These are phyloP conservation scores for Phytopythium delawarense DNA, from an alignment of 352 stramenopile genomes.

Conservation along the genomic window DNA sequence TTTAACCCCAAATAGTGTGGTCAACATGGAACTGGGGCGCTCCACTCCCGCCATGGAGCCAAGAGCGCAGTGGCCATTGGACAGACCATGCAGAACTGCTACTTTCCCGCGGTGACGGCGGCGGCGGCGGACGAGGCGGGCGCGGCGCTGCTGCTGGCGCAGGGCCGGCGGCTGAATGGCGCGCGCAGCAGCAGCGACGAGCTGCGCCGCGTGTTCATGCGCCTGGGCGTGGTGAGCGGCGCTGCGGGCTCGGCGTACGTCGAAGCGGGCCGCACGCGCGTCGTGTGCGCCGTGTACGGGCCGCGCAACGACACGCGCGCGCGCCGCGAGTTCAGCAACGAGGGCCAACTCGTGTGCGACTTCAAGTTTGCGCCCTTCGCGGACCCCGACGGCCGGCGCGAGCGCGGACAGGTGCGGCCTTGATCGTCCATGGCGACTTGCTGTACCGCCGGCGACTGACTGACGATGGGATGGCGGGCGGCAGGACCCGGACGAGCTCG, in stretches of 20 bases:
- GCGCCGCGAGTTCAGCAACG: constrained; percentile 80
- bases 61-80: constrained; percentile 31
- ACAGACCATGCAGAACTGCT: constrained; percentile 79
- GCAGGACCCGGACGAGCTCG: constrained; percentile 69
- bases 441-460: not conserved
- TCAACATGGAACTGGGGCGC: too few relatives aligned
- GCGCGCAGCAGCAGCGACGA: constrained; percentile 62
- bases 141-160: constrained; percentile 25
- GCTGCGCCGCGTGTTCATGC: constrained; percentile 84
- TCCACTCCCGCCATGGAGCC: constrained; percentile 35
- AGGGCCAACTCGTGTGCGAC: constrained; percentile 85
- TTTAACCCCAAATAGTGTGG: too few relatives aligned
- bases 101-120: constrained; percentile 51
- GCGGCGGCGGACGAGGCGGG: constrained; percentile 17
- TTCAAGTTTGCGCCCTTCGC: constrained; percentile 88
- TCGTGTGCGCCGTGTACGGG: constrained; percentile 87
- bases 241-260: constrained; percentile 88
- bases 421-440: not conserved
- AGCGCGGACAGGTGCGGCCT: constrained; percentile 42
- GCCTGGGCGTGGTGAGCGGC: constrained; percentile 72
- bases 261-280: constrained; percentile 81
- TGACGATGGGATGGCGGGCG: not conserved
- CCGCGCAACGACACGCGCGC: constrained; percentile 72
- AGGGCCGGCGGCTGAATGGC: constrained; percentile 27
- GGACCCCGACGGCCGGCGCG: constrained; percentile 46